A percentile compares a stretch with the other conserved stretches of the same genome.
Evolutionary conservation across 2,329 filamentous ascomycete genomes (phyloP).

Genomic region (Sporothrix protearum): DNA sequence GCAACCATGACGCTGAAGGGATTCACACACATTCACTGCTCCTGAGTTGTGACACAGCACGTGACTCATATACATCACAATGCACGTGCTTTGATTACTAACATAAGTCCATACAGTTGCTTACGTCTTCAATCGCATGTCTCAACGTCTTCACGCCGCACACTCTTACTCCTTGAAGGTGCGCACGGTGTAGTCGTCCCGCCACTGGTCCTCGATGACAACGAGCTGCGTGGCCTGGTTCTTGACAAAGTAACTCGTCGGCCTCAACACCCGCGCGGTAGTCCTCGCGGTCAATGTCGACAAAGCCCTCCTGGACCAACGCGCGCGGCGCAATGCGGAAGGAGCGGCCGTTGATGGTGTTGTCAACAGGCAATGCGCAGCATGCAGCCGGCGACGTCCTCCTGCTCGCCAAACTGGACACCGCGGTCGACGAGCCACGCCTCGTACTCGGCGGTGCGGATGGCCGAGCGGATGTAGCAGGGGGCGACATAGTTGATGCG

Average conservation of each 20-base stretch:
- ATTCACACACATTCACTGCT: not conserved
- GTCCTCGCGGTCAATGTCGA: constrained; percentile 18
- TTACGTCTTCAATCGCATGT: not conserved
- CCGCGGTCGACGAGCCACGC: constrained; percentile 17
- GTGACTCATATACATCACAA: not conserved
- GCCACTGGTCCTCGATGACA: constrained; percentile 20
- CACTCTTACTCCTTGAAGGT: not conserved
- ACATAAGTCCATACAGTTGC: not conserved
- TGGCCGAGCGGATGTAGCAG: constrained; percentile 15
- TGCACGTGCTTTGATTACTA: not conserved
- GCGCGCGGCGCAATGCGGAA: constrained; percentile 12
- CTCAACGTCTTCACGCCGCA: not conserved
- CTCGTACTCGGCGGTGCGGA: constrained; percentile 19
- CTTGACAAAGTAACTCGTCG: constrained; percentile 13
- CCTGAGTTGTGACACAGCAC: not conserved
- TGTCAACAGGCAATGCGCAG: constrained; percentile 17
- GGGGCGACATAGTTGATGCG: constrained; percentile 20
- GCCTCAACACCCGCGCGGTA: not conserved
- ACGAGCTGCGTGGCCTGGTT: constrained; percentile 16
- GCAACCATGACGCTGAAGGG: not conserved
- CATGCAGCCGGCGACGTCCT: constrained; percentile 17
- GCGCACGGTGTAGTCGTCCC: constrained; percentile 17
- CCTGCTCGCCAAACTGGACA: constrained; percentile 19
- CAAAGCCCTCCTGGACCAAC: constrained; percentile 3
- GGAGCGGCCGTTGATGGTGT: constrained; percentile 15